Base-by-base conservation (phyloP, 2,329 filamentous ascomycete species). In the Pestalotiopsis sp. region DNA sequence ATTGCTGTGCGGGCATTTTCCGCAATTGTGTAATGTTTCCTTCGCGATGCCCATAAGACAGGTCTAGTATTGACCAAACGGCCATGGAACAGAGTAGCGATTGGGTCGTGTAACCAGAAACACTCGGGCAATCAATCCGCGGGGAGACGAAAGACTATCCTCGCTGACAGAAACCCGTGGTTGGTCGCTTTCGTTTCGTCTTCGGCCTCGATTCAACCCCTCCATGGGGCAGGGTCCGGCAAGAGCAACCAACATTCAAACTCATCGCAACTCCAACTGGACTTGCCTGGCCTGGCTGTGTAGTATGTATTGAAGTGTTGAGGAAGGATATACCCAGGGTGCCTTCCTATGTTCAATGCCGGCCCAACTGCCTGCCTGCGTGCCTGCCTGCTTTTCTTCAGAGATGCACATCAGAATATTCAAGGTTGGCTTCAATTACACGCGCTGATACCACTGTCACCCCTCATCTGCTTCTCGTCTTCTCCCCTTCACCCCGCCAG, bases 61-160 rank as follows among this genome's bases (percentile, higher is more conserved):
- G 61, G 38, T 64, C 40, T 20, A 52, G 38, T 64, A 64, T 52
- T 52, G 17, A 52, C 17, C 45, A 52, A n/a, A 64, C n/a, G 61
- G 12, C 5, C 38, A 31, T 49, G 61, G 61, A 25, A 23, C n/a
- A 31, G 40, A 40, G 31, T 36, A 36, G 38, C 40, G 61, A 64
- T 49, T 64, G 40, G 61, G 20, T 38, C 40, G 61, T 64, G 61
- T 64, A 49, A 45, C 61, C 17, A 45, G 40, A 52, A 45, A 64
- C 59, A 40, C 27, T 62, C 9, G 36, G 17, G 38, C 59, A 62
- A 38, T 40, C 31, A 40, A 62, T 38, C n/a, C 31, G 59, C 31
- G 59, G 31, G n/a, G 36, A 38, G 59, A 23, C 23, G 27, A 59
- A 52, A 59, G 57, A 23, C 45, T 52, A 52, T 20, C 45, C 45